Base-by-base conservation (phyloP, 2,329 filamentous ascomycete species). In the Arthrobotrys musiformis region DNA sequence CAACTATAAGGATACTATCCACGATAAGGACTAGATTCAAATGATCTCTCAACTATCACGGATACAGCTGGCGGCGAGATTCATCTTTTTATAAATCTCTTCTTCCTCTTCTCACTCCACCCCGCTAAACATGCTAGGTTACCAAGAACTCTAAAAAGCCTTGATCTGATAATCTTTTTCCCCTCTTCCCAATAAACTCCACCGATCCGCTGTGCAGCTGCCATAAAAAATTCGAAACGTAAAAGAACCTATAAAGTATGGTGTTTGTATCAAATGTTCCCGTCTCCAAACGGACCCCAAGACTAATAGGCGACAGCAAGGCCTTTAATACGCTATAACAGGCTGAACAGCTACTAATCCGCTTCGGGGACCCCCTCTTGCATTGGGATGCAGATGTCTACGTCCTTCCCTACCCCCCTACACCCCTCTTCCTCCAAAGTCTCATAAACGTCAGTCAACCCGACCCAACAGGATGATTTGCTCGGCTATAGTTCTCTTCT, bases 191-290 rank as follows among this genome's bases (percentile, higher is more conserved):
- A 28, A 37, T 54, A 52, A 26, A 24, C 42, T 66, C 62, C 30
- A 40, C 62, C 28, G 28, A 54, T 66, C 62, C 46, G 46, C 62
- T n/a, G n/a, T n/a, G n/a, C n/a, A n/a, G n/a, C n/a, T 66, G 62
- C 35, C 62, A 40, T 33, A 26, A 24, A 37, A 26, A 54, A 24
- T 26, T 26, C 11, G 62, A 35, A 35, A 66, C n/a, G 11, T n/a
- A 44, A 40, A 63, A 37, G 9, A 44, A 28, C 22, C 22, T 11
- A 26, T 26, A 24, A 60, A 24, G 33, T 40, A 24, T 48, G 9
- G 15, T 54, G 19, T 26, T n/a, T 28, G 46, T 64, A 44, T 54
- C 19, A 40, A 54, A 52, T 15, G 30, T 40, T 13, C 15, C 62
- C 62, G 46, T 54, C 17, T 9, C 13, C 62, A 42, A 52, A 19